phyloP scores from a whole-genome alignment of 1,284 basidiomycete species.

The Ceratobasidium sp. region DNA sequence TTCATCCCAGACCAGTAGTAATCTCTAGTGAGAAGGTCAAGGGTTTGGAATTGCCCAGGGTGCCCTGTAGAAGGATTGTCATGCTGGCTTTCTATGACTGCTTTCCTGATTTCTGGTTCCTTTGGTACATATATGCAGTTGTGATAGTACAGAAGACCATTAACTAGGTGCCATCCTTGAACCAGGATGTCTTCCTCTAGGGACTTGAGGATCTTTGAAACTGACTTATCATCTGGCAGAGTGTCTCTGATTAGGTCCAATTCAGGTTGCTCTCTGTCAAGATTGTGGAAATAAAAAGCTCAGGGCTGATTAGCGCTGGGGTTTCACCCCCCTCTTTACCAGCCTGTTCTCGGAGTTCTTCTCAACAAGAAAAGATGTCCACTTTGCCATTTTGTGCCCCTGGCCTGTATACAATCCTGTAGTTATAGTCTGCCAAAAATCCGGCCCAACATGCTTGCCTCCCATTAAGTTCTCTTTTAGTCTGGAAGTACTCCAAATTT shows the following conservation, averaged over 20 bases:
- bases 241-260: slow-evolving; percentile 1
- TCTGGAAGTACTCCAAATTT: slow-evolving; percentile 54
- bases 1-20: slow-evolving; percentile 44
- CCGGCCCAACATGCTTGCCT: slow-evolving; percentile 33
- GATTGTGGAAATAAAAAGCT: slow-evolving; percentile 18
- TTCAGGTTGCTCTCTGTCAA: not conserved
- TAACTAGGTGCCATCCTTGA: slow-evolving; percentile 7
- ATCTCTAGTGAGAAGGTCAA: slow-evolving; percentile 19
- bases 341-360: slow-evolving; percentile 19
- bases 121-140: slow-evolving; percentile 29
- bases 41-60: slow-evolving; percentile 4
- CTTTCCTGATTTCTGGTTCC: slow-evolving; percentile 29
- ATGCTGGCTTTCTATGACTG: slow-evolving; percentile 21
- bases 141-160: slow-evolving; percentile 26
- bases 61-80: slow-evolving; percentile 23
- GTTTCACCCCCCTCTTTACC: slow-evolving; percentile 31
- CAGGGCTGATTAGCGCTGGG: not conserved
- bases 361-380: slow-evolving; percentile 1
- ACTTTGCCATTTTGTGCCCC: slow-evolving; percentile 20
- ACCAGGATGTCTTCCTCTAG: not conserved
- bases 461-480: slow-evolving; percentile 46
- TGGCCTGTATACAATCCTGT: slow-evolving; percentile 21
- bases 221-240: not conserved
- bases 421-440: slow-evolving; percentile 30
- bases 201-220: not conserved